These are phyloP conservation scores for Phlebiopsis flavidoalba DNA, from an alignment of 768 basidiomycete species.

Conservation along the genomic window DNA sequence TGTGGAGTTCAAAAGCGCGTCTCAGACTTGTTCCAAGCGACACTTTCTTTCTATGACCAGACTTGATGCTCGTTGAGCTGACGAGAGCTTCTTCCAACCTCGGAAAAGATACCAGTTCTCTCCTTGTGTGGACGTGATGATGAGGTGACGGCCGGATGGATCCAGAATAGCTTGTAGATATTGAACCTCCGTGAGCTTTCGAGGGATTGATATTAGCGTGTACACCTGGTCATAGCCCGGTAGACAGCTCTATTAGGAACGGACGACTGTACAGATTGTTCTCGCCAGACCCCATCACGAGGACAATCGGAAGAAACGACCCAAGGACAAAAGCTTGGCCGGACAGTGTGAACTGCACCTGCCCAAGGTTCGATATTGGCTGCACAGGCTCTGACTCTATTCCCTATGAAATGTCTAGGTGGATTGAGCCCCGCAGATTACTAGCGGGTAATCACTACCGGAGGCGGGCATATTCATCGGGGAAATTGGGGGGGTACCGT, in stretches of 20 bases:
- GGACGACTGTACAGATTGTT: slow-evolving; percentile 77
- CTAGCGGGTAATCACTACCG: slow-evolving; percentile 12
- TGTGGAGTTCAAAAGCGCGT: slow-evolving; percentile 54
- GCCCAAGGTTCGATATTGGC: slow-evolving; percentile 77
- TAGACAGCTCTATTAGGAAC: slow-evolving; percentile 89
- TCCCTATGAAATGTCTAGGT: background rate
- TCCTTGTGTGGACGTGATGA: slow-evolving; percentile 81
- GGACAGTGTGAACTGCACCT: slow-evolving; percentile 88
- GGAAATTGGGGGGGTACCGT: no score
- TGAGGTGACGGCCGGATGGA: slow-evolving; percentile 86
- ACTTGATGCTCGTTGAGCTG: slow-evolving; percentile 75
- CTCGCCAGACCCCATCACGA: slow-evolving; percentile 78
- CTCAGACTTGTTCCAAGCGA: slow-evolving; percentile 91
- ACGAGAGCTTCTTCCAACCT: slow-evolving; percentile 76
- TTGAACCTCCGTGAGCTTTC: slow-evolving; percentile 71
- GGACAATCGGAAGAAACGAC: slow-evolving; percentile 82
- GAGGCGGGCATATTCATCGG: slow-evolving; percentile 30
- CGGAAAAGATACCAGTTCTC: slow-evolving; percentile 92
- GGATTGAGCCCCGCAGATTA: background rate
- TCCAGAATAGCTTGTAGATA: slow-evolving; percentile 86
- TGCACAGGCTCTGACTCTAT: background rate
- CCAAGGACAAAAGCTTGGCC: slow-evolving; percentile 75
- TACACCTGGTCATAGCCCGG: slow-evolving; percentile 81
- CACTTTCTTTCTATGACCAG: slow-evolving; percentile 87
- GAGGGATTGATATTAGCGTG: slow-evolving; percentile 73